These are phyloP conservation scores for Drechmeria coniospora DNA, from an alignment of 2,329 filamentous ascomycete species.

Conservation along the genomic window DNA sequence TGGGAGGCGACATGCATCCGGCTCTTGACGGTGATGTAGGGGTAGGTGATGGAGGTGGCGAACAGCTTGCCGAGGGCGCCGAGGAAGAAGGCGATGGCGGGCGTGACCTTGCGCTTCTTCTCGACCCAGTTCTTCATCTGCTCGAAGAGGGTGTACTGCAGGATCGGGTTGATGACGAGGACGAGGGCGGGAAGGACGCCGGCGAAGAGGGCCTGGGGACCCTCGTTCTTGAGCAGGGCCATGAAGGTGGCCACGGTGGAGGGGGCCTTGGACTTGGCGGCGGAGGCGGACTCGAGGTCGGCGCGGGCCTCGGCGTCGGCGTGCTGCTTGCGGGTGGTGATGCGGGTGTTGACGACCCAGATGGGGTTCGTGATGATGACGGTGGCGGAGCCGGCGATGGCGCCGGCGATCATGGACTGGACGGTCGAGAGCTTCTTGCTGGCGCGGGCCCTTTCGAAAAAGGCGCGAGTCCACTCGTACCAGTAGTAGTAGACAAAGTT, in stretches of 20 bases:
- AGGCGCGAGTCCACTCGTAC: slow-evolving; percentile 92
- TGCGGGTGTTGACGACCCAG: slow-evolving; percentile 97
- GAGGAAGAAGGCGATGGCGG: slow-evolving; percentile 75
- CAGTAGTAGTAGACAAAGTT: slow-evolving; percentile 99
- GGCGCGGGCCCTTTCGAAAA: slow-evolving; percentile 67
- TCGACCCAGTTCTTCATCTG: slow-evolving; percentile 89
- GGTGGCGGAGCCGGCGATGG: slow-evolving; percentile 82
- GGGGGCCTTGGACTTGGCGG: slow-evolving; percentile 33
- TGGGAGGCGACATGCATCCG: slow-evolving; percentile 83
- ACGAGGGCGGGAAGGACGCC: slow-evolving; percentile 87
- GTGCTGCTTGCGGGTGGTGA: slow-evolving; percentile 70
- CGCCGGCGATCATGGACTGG: slow-evolving; percentile 90
- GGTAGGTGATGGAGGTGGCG: slow-evolving; percentile 87
- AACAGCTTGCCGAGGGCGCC: slow-evolving; percentile 90
- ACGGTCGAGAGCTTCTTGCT: slow-evolving; percentile 74
- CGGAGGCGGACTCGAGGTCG: slow-evolving; percentile 23
- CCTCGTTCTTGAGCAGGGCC: slow-evolving; percentile 68
- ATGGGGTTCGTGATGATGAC: slow-evolving; percentile 96
- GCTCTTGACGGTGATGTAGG: slow-evolving; percentile 98
- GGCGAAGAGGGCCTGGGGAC: slow-evolving; percentile 70
- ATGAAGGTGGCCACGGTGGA: slow-evolving; percentile 72
- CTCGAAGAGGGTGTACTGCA: slow-evolving; percentile 98
- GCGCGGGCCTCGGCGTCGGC: slow-evolving; percentile 28
- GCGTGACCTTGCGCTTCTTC: slow-evolving; percentile 57
- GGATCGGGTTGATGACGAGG: slow-evolving; percentile 91